Conservation (phyloP, 345 rosid genomes). For the Dovyalis caffra region DNA sequence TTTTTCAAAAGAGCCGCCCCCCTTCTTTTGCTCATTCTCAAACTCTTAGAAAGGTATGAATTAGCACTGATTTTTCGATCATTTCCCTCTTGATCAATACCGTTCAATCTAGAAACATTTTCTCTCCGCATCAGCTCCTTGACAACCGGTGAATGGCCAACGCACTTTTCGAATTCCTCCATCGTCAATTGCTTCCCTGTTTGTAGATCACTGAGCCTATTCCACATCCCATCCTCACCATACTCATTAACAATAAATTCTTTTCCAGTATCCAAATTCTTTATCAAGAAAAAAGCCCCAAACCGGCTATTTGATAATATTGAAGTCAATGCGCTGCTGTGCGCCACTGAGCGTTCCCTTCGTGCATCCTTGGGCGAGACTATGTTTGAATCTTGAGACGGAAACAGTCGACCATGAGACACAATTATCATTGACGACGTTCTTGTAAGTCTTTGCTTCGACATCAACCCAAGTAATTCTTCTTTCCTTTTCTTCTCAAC, state of each 20-base stretch:
- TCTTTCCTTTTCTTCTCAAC: constrained; percentile 54
- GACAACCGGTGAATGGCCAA: constrained; percentile 77
- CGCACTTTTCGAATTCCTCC: constrained; percentile 87
- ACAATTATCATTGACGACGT: constrained; percentile 53
- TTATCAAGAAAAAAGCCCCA: constrained; percentile 77
- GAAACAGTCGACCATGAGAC: constrained; percentile 36
- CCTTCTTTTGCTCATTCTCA: constrained; percentile 71
- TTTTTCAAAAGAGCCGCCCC: constrained; percentile 84
- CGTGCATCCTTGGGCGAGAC: constrained; percentile 25
- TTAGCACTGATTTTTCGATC: constrained; percentile 41
- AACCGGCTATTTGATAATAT: constrained; percentile 34
- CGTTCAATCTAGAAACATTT: constrained; percentile 29
- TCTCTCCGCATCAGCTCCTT: constrained; percentile 85
- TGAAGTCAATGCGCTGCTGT: constrained; percentile 26
- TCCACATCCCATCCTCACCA: constrained; percentile 79
- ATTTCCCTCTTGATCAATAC: background rate
- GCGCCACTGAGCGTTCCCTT: constrained; percentile 10
- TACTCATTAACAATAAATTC: constrained; percentile 84
- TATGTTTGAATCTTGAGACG: constrained; percentile 39
- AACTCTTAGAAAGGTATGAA: constrained; percentile 65
- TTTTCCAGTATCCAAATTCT: constrained; percentile 81
- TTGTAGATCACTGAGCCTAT: constrained; percentile 82
- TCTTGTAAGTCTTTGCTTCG: constrained; percentile 68
- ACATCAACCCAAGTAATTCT: constrained; percentile 50
- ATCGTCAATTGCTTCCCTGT: constrained; percentile 87